Evolutionary conservation across 345 rosid genomes (phyloP).

Genomic region (Dipteronia dyeriana): DNA sequence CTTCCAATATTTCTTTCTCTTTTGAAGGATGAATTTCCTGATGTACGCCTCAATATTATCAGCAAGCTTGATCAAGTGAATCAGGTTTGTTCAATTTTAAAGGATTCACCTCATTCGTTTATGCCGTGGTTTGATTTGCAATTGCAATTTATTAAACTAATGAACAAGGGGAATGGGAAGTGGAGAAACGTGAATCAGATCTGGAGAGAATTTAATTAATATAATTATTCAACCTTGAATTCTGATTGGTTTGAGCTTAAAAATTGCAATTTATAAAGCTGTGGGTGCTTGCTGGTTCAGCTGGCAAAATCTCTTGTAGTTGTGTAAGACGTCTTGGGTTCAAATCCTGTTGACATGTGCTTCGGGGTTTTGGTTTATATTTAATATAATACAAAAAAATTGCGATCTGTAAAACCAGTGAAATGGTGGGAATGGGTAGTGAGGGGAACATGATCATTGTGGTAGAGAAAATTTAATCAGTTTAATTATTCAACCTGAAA

Average conservation of each 20-base stretch:
- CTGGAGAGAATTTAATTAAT: neutral
- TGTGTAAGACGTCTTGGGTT: neutral
- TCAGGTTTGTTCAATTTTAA: slow-evolving; percentile 55
- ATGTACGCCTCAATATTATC: slow-evolving; percentile 91
- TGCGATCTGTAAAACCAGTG: neutral
- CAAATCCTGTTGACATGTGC: neutral
- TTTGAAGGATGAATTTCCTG: slow-evolving; percentile 95
- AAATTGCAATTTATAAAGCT: neutral
- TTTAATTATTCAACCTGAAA: neutral
- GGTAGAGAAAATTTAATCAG: neutral
- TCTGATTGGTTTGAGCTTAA: neutral
- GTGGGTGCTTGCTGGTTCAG: neutral
- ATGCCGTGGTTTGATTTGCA: neutral
- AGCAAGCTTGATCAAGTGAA: slow-evolving; percentile 99
- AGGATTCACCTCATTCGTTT: slow-evolving; percentile 11
- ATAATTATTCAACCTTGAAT: neutral
- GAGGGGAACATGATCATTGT: neutral
- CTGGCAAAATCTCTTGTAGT: neutral
- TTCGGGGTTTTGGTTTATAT: neutral
- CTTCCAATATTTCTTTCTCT: slow-evolving; percentile 97
- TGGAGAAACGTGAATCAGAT: neutral
- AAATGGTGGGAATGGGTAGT: neutral
- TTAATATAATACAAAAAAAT: neutral
- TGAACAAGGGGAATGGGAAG: neutral
- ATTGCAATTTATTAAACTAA: neutral